Conservation (phyloP, 2,329 filamentous ascomycete species). For the Lecanosticta acicola region DNA sequence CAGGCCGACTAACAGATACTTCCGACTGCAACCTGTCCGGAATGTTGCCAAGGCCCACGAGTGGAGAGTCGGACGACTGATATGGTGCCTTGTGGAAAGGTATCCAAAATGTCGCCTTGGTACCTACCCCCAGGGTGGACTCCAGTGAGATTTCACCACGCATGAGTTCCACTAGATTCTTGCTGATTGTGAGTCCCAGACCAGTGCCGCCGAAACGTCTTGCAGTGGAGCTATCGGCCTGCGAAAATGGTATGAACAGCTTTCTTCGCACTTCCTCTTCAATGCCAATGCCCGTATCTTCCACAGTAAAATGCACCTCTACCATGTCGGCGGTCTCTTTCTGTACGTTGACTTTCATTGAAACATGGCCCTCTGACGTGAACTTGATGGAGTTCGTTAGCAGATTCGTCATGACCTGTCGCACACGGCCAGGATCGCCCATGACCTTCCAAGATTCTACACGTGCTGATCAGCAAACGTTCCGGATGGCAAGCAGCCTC, state of each 20-base stretch:
- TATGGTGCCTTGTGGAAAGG: slow-evolving; percentile 67
- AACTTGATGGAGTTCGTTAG: slow-evolving; percentile 74
- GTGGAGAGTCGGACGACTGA: slow-evolving; percentile 41
- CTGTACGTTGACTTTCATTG: slow-evolving; percentile 59
- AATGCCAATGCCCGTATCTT: slow-evolving; percentile 77
- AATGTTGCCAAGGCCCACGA: slow-evolving; percentile 59
- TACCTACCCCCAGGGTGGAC: slow-evolving; percentile 62
- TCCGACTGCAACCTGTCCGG: slow-evolving; percentile 60
- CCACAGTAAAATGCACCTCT: slow-evolving; percentile 64
- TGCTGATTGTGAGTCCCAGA: slow-evolving; percentile 72
- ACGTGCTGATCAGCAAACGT: no score
- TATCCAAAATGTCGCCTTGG: slow-evolving; percentile 70
- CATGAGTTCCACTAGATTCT: slow-evolving; percentile 76
- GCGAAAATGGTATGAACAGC: slow-evolving; percentile 74
- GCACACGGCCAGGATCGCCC: slow-evolving; percentile 75
- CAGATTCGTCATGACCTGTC: slow-evolving; percentile 77
- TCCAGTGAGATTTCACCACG: slow-evolving; percentile 66
- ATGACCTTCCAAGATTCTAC: slow-evolving; percentile 75
- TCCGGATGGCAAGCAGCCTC: no score
- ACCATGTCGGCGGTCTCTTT: slow-evolving; percentile 60
- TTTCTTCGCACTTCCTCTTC: slow-evolving; percentile 68
- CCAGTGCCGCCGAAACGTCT: slow-evolving; percentile 74
- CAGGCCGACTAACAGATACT: slow-evolving; percentile 57
- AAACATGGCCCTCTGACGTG: slow-evolving; percentile 62
- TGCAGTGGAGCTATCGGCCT: slow-evolving; percentile 74